Base-by-base conservation (phyloP, 1,139 yeast species). In the Taphrina sp. region DNA sequence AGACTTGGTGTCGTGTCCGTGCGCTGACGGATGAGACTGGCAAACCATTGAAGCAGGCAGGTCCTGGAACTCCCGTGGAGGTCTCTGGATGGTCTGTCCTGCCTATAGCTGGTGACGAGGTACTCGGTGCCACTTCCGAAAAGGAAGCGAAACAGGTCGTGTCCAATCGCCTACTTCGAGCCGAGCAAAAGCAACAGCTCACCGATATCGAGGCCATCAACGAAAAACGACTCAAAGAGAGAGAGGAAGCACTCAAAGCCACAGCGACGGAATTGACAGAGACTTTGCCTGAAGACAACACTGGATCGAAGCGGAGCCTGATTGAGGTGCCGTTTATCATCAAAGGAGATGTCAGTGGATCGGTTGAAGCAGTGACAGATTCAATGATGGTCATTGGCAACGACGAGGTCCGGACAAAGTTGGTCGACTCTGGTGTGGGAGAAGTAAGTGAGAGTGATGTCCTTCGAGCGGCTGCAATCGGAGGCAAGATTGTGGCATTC, bases 31-130 rank as follows among this genome's bases (percentile, higher is more conserved):
- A 88, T 68, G 95, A 88, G 64, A 68, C 72, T 59, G 92, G 92
- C 1, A 82, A 81, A 61, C 58, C 73, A 0, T 71, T 89, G 12
- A 80, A 81, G 61, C 58, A 69, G 24, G 97, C 96, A 0, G 80
- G 81, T 0, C 97, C 99, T 0, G 85, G 96, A 0, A 83, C 86
- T 2, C 96, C 97, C 0, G 95, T 88, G 1, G 95, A 89, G 65
- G 76, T 92, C 3, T 78, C 89, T 70, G 98, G 99, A 0, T 92
- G 98, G 98, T 89, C 86, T 66, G 92, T 83, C 37, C 72, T 89
- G 44, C 98, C 98, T 0, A 86, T 81, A 52, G 94, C 95, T 19
- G 99, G 99, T 1, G 96, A 89, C 61, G 81, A 80, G 62, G 81
- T 86, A 0, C 68, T 92, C 5, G 85, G 88, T 66, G 95, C 95